These are phyloP conservation scores for Epichloe hybrida DNA, from an alignment of 2,329 filamentous ascomycete species.

Conservation along the genomic window DNA sequence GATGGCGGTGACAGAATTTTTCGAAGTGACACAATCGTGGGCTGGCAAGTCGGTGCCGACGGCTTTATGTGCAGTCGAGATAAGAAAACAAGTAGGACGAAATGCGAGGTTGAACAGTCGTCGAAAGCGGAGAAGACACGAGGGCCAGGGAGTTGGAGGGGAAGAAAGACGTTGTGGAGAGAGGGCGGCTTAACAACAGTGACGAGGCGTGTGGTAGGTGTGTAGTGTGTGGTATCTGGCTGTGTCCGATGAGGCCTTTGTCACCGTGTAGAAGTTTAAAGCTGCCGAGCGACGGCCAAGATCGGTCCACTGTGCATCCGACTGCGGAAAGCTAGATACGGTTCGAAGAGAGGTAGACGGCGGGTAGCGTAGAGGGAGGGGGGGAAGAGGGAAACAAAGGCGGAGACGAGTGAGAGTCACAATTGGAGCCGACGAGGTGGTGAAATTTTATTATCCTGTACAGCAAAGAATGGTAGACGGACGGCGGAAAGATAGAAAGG, in stretches of 20 bases:
- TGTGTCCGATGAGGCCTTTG: background rate
- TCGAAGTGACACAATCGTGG: background rate
- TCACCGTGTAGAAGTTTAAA: background rate
- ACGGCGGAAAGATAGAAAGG: background rate
- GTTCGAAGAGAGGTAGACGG: background rate
- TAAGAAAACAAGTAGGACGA: background rate
- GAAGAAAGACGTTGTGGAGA: background rate
- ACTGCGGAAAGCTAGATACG: slow-evolving; percentile 2
- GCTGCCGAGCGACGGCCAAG: background rate
- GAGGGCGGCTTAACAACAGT: background rate
- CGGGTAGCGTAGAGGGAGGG: background rate
- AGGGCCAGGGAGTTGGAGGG: background rate
- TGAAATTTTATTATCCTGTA: background rate
- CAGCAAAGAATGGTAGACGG: background rate
- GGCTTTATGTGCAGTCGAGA: background rate
- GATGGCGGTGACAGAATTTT: slow-evolving; percentile 5
- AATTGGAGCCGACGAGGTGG: background rate
- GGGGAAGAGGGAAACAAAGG: background rate
- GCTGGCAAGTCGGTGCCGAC: background rate
- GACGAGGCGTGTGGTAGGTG: background rate
- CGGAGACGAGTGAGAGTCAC: background rate
- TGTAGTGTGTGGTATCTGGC: background rate
- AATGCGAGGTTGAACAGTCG: background rate
- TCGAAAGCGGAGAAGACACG: background rate
- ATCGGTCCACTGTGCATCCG: background rate